Evolutionary conservation across 129 eudicot species (phyloP), one percentile per base, ranked within the genome.

Genomic region (Artemisia tridentata): DNA sequence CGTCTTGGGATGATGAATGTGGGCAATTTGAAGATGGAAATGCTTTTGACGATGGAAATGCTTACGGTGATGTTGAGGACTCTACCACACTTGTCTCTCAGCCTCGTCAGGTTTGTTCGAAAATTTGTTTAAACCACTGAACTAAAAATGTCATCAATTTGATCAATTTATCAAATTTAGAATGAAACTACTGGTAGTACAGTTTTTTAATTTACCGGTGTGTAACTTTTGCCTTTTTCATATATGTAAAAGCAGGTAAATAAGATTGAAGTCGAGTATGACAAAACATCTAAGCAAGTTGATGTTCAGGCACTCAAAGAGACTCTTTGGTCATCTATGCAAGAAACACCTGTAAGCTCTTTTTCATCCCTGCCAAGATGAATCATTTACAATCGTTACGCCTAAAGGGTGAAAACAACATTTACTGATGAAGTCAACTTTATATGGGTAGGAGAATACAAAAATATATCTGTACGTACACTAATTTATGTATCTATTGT

Each of bases 291-390:
- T 2, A 89, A 89, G 75, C 96, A 89, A 86, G 96, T 89, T 53
- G 96, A 89, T 63, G 92, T 89, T 52, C 96, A 89, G 11, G 82
- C 77, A 51, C 89, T 89, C 17, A 89, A 89, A 80, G 90, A 84
- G 76, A 82, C 86, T 21, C 89, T 89, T 60, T 89, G 96, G 96
- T 78, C 82, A 63, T 84, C 86, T 63, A 86, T 88, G 20, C 87
- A 77, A 72, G 85, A 83, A 75, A 63, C 75, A 75, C 67, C 38
- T 47, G 73, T 83, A 65, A 83, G 80, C 23, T 38, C 18, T 46
- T 58, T 41, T 52, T n/a, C 31, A 54, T 60, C 65, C 12, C 46
- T 27, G n/a, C 31, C 65, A 60, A 29, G 46, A 6, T 34, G 7
- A 34, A 25, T 25, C 29, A 25, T 25, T 25, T 25, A 25, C 29